Percentiles rank a stretch among this genome's conserved stretches.
phyloP scores from a whole-genome alignment of 2,329 filamentous ascomycete genomes.

The Clarireedia monteithiana region DNA sequence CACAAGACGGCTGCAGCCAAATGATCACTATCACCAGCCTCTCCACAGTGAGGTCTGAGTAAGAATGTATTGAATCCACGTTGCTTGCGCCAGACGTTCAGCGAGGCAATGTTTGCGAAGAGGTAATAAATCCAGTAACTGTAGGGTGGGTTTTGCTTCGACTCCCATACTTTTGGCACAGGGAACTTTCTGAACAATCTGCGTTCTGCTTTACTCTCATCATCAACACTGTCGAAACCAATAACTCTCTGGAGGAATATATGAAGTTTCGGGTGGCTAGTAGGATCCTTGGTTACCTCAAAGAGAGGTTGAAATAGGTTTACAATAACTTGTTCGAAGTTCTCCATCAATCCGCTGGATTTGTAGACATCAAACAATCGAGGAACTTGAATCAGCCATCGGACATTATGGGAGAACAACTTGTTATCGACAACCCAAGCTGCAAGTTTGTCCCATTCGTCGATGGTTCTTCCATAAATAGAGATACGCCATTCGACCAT shows the following conservation, averaged over 20 bases:
- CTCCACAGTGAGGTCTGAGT: slow-evolving; percentile 87
- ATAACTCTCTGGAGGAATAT: slow-evolving; percentile 92
- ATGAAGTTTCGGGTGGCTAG: slow-evolving; percentile 84
- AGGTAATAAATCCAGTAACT: slow-evolving; percentile 99
- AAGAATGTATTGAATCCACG: slow-evolving; percentile 95
- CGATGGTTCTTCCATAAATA: slow-evolving; percentile 83
- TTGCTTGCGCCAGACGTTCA: slow-evolving; percentile 86
- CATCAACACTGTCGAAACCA: slow-evolving; percentile 95
- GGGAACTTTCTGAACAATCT: slow-evolving; percentile 95
- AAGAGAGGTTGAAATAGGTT: slow-evolving; percentile 94
- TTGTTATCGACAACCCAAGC: slow-evolving; percentile 98
- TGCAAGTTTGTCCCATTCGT: slow-evolving; percentile 97
- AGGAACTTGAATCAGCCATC: slow-evolving; percentile 94
- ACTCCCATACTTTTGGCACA: slow-evolving; percentile 78
- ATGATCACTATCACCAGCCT: slow-evolving; percentile 95
- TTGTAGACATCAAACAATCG: slow-evolving; percentile 96
- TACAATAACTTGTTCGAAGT: slow-evolving; percentile 80
- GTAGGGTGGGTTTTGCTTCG: slow-evolving; percentile 93
- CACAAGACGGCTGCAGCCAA: slow-evolving; percentile 84
- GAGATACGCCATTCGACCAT: slow-evolving; percentile 99
- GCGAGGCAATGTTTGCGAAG: slow-evolving; percentile 85
- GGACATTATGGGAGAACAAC: slow-evolving; percentile 92
- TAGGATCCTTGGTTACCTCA: slow-evolving; percentile 83
- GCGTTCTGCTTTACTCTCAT: slow-evolving; percentile 93
- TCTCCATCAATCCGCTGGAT: slow-evolving; percentile 74